Evolutionary conservation across 805 yeast species (phyloP).

Genomic region (Candida endomychidarum): DNA sequence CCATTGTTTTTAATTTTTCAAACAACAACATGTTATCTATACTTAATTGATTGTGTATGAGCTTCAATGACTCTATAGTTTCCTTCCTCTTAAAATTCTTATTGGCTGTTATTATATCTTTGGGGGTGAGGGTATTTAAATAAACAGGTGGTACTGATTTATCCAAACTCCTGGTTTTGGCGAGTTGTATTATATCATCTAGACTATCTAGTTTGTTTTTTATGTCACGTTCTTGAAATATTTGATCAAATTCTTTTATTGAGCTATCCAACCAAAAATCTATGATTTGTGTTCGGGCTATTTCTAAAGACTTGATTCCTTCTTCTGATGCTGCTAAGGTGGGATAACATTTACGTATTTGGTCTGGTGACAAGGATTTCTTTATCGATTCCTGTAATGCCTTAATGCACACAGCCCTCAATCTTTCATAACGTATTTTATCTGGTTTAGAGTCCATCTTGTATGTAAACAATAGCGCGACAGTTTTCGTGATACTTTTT

Average conservation of each 20-base stretch:
- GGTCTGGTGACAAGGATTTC: slow-evolving; percentile 50
- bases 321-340: slow-evolving; percentile 44
- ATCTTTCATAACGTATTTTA: slow-evolving; percentile 47
- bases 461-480: background rate
- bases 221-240: slow-evolving; percentile 49
- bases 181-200: slow-evolving; percentile 47
- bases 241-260: slow-evolving; percentile 52
- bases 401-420: slow-evolving; percentile 49
- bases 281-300: slow-evolving; percentile 52
- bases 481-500: too few species aligned
- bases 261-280: slow-evolving; percentile 52
- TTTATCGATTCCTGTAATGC: slow-evolving; percentile 55
- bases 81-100: slow-evolving; percentile 21
- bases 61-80: slow-evolving; percentile 26
- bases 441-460: slow-evolving; percentile 9
- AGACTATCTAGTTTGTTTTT: slow-evolving; percentile 44
- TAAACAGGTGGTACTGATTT: slow-evolving; percentile 20
- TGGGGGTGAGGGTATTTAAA: slow-evolving; percentile 31
- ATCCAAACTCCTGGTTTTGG: slow-evolving; percentile 29
- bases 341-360: slow-evolving; percentile 56
- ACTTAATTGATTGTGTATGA: slow-evolving; percentile 38
- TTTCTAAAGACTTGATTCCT: slow-evolving; percentile 44
- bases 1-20: slow-evolving; percentile 22
- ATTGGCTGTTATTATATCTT: slow-evolving; percentile 33
- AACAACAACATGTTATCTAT: slow-evolving; percentile 33